phyloP scores from a whole-genome alignment of 352 stramenopile species.

The Globisporangium ultimum region DNA sequence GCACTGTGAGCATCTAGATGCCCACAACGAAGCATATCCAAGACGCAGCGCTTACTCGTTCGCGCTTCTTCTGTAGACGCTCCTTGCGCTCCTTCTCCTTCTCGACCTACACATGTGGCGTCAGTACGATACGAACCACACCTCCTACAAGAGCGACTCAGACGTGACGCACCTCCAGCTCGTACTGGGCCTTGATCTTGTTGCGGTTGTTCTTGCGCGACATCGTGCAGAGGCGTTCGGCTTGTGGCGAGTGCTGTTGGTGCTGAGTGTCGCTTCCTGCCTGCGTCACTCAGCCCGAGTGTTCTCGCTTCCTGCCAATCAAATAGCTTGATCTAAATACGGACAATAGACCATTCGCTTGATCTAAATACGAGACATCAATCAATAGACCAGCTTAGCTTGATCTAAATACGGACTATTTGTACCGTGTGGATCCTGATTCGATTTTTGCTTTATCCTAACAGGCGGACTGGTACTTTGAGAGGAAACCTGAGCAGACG shows the following conservation, averaged over 20 bases:
- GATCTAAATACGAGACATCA: too few relatives aligned
- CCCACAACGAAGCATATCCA: conserved; percentile 1
- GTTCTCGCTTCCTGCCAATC: background rate
- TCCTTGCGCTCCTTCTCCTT: conserved; percentile 71
- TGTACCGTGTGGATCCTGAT: too few relatives aligned
- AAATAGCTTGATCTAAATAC: too few relatives aligned
- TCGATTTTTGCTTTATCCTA: too few relatives aligned
- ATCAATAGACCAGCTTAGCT: too few relatives aligned
- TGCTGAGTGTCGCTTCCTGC: conserved; percentile 11
- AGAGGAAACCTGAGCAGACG: too few relatives aligned
- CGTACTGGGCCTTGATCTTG: conserved; percentile 80
- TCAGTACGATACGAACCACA: background rate
- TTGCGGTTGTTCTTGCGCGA: conserved; percentile 80
- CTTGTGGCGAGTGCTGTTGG: background rate
- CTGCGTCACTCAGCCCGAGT: background rate
- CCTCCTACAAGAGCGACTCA: background rate
- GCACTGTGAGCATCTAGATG: background rate
- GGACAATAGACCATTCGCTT: too few relatives aligned
- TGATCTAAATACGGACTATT: too few relatives aligned
- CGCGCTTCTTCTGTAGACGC: conserved; percentile 67
- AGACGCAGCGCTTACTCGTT: conserved; percentile 31
- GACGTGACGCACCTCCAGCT: conserved; percentile 45
- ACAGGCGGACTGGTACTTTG: too few relatives aligned
- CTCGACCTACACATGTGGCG: conserved; percentile 17
- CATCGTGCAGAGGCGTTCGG: conserved; percentile 25